phyloP scores from a whole-genome alignment of 164 flowering plant species.

The Vitis cinerea region DNA sequence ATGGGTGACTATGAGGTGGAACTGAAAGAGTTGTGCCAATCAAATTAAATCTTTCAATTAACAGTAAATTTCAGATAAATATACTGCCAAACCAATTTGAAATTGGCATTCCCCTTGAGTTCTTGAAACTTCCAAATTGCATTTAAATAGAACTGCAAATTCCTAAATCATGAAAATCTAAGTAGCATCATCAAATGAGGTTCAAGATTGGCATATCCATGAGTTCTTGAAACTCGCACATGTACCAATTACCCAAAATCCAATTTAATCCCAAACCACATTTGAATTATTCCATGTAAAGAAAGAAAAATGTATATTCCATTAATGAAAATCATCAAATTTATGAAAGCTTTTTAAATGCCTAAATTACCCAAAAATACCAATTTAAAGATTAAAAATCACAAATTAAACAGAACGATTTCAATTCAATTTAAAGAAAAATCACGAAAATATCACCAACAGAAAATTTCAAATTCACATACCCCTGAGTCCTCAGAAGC shows the following conservation, averaged over 20 bases:
- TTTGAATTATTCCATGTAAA: neutral
- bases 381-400: neutral
- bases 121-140: too few species aligned
- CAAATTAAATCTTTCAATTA: too few species aligned
- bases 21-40: neutral
- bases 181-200: too few species aligned
- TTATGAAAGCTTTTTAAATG: too few species aligned
- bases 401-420: too few species aligned
- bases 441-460: neutral
- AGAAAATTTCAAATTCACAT: conserved; percentile 9
- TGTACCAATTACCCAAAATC: neutral
- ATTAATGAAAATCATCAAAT: neutral
- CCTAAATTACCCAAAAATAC: neutral
- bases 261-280: neutral
- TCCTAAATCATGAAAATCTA: too few species aligned
- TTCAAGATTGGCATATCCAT: neutral
- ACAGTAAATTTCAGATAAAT: too few species aligned
- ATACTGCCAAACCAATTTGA: too few species aligned
- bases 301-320: neutral
- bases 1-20: neutral
- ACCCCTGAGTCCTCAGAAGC: conserved; percentile 85
- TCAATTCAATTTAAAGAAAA: neutral
- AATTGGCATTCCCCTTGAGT: too few species aligned
- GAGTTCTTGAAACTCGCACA: neutral
- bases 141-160: too few species aligned